These are phyloP conservation scores for Calophaca sinica DNA, from an alignment of 306 rosid species.

Conservation along the genomic window DNA sequence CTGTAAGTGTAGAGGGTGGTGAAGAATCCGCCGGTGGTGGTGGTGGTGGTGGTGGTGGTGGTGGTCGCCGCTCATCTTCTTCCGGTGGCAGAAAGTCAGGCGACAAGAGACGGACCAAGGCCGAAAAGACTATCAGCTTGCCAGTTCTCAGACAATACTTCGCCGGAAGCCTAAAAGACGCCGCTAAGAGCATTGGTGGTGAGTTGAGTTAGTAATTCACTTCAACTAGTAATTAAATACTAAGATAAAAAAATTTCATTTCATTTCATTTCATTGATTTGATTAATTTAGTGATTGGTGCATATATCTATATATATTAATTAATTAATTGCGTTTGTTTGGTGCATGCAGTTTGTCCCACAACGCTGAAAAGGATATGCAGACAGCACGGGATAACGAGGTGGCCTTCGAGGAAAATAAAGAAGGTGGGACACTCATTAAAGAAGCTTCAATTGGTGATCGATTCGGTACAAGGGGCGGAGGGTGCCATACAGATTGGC, in stretches of 20 bases:
- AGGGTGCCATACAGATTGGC: slow-evolving; percentile 66
- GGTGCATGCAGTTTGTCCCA: slow-evolving; percentile 72
- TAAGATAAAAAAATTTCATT: no score
- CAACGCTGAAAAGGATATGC: slow-evolving; percentile 79
- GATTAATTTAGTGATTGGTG: no score
- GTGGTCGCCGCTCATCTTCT: slow-evolving; percentile 44
- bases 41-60: slow-evolving; percentile 23
- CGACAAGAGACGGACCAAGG: slow-evolving; percentile 65
- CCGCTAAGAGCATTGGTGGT: slow-evolving; percentile 57
- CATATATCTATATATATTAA: no score
- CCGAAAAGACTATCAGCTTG: slow-evolving; percentile 73
- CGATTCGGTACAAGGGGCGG: slow-evolving; percentile 74
- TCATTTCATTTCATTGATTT: no score
- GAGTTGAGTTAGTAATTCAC: not conserved
- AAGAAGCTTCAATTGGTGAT: slow-evolving; percentile 72
- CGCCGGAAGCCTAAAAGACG: slow-evolving; percentile 54
- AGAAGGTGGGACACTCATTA: slow-evolving; percentile 71
- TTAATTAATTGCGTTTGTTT: no score
- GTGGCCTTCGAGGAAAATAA: slow-evolving; percentile 76
- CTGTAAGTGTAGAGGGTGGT: slow-evolving; percentile 45
- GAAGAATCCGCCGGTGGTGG: slow-evolving; percentile 49
- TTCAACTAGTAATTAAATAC: no score
- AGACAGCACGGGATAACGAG: slow-evolving; percentile 72
- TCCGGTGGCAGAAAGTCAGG: slow-evolving; percentile 61
- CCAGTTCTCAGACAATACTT: slow-evolving; percentile 67